Percentiles rank a stretch among this genome's conserved stretches.
Evolutionary conservation across 139 green algal genomes (phyloP).

Genomic region (Choricystis sp.): DNA sequence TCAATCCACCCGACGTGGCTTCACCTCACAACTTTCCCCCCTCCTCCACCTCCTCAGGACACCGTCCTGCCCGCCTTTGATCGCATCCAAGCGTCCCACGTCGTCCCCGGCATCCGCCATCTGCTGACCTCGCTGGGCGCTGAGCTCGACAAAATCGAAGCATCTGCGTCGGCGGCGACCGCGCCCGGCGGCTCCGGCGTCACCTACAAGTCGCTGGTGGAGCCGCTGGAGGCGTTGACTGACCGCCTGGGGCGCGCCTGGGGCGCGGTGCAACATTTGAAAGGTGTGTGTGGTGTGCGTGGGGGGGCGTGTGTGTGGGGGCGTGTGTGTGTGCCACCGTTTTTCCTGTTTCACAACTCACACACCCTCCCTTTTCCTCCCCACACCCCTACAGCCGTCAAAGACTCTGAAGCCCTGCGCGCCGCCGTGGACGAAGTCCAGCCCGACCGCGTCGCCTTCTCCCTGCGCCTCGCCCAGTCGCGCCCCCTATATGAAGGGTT

Average conservation of each 20-base stretch:
- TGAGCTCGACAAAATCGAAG: conserved; percentile 60
- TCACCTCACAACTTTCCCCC: neutral
- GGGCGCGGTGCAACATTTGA: conserved; percentile 85
- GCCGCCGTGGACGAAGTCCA: conserved; percentile 83
- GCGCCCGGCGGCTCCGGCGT: too few species aligned
- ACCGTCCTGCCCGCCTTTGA: conserved; percentile 58
- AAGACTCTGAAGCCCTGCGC: neutral
- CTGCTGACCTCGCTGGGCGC: conserved; percentile 53
- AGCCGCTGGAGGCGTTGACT: conserved; percentile 68
- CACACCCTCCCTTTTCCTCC: too few species aligned
- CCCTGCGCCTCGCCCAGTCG: conserved; percentile 49
- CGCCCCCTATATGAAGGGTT: conserved; percentile 65
- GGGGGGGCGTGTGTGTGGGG: too few species aligned
- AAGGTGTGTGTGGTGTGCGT: conserved; percentile 37
- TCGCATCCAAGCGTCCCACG: conserved; percentile 68
- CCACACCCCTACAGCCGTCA: too few species aligned
- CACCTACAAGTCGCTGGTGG: conserved; percentile 69
- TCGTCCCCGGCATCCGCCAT: conserved; percentile 68
- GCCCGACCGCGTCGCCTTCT: conserved; percentile 75
- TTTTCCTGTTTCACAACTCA: too few species aligned
- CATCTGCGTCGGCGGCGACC: conserved; percentile 20
- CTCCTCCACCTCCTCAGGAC: conserved; percentile 19
- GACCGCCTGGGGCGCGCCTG: conserved; percentile 68
- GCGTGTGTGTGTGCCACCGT: too few species aligned
- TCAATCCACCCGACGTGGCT: too few species aligned